These are phyloP conservation scores for Eucommia ulmoides DNA, from an alignment of 257 asterid species.

Conservation along the genomic window DNA sequence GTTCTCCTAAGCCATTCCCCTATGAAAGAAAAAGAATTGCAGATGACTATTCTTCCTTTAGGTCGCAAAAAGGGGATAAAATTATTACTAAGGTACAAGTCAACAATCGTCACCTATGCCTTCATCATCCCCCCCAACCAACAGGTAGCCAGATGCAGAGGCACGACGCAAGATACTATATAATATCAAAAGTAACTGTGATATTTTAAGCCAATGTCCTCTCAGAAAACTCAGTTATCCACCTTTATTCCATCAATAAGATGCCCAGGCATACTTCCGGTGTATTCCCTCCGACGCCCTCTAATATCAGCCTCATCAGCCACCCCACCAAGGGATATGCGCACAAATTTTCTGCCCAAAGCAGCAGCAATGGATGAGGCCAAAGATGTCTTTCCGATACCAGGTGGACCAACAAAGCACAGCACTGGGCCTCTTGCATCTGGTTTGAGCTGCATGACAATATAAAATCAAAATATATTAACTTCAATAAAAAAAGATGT, in stretches of 20 bases:
- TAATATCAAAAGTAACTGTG: too few species aligned
- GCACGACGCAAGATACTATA: too few species aligned
- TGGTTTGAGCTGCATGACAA: constrained; percentile 76
- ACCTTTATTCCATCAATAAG: constrained; percentile 99
- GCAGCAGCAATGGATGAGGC: constrained; percentile 97
- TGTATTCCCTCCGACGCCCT: constrained; percentile 96
- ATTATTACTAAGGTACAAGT: too few species aligned
- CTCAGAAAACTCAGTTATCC: constrained; percentile 9
- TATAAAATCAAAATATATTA: constrained; percentile 12
- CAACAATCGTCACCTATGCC: too few species aligned
- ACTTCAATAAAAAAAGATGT: constrained; percentile 4
- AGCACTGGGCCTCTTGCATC: constrained; percentile 96
- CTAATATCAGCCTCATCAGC: constrained; percentile 98
- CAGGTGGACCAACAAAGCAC: constrained; percentile 99
- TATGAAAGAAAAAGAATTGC: too few species aligned
- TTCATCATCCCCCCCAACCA: too few species aligned
- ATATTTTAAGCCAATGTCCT: constrained; percentile 3
- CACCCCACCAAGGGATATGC: constrained; percentile 97
- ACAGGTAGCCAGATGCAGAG: too few species aligned
- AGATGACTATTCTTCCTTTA: too few species aligned
- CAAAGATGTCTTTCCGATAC: constrained; percentile 98
- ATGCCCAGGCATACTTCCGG: constrained; percentile 99
- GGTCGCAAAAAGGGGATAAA: too few species aligned
- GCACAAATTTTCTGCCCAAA: constrained; percentile 89
- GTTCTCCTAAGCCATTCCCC: too few species aligned